phyloP scores from a whole-genome alignment of 345 rosid species.

The Carallia brachiata region DNA sequence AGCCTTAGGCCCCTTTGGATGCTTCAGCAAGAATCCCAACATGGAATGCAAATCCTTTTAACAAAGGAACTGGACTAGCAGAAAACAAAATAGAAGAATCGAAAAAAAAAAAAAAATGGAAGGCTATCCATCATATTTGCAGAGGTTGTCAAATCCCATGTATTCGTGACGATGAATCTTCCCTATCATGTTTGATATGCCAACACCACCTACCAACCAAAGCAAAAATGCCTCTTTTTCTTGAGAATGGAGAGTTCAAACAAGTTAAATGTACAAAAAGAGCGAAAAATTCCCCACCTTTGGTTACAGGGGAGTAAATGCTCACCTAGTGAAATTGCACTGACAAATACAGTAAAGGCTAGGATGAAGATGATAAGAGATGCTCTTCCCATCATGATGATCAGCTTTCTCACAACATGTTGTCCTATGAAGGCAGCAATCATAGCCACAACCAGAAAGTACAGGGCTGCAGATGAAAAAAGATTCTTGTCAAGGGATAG shows the following conservation, averaged over 20 bases:
- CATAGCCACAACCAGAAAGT: slow-evolving; percentile 41
- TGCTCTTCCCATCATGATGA: slow-evolving; percentile 45
- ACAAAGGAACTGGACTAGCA: neutral
- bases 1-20: neutral
- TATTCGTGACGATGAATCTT: slow-evolving; percentile 36
- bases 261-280: too few species aligned
- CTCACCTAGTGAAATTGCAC: slow-evolving; percentile 54
- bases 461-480: slow-evolving; percentile 36
- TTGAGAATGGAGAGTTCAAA: neutral
- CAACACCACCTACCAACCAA: slow-evolving; percentile 45
- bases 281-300: neutral
- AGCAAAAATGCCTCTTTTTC: neutral
- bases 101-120: too few species aligned
- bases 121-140: slow-evolving; percentile 25
- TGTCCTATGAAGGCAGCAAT: slow-evolving; percentile 48
- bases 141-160: slow-evolving; percentile 58
- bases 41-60: neutral
- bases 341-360: slow-evolving; percentile 44
- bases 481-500: neutral
- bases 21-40: slow-evolving; percentile 8
- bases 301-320: neutral
- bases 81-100: neutral
- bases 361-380: slow-evolving; percentile 53
- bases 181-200: slow-evolving; percentile 39
- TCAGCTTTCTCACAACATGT: slow-evolving; percentile 40